A percentile compares a stretch with the other conserved stretches of the same genome.
Conservation (phyloP, 2,329 filamentous ascomycete species). For the Zymoseptoria pseudotritici region DNA sequence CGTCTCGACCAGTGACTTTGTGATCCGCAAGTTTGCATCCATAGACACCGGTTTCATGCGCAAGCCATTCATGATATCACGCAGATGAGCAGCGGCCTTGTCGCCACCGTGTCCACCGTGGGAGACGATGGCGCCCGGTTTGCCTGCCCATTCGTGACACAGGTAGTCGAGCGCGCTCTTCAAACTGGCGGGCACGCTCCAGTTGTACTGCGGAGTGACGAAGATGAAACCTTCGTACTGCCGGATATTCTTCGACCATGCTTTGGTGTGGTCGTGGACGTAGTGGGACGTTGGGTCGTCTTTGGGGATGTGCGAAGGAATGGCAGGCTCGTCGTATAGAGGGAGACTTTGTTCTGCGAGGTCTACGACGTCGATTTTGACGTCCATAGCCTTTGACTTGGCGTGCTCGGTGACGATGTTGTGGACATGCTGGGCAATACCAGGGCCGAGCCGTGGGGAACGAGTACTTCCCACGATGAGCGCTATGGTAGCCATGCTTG, state of each 20-base stretch:
- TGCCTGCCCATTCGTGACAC: conserved; percentile 51
- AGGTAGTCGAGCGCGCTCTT: conserved; percentile 60
- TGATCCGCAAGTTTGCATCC: not conserved
- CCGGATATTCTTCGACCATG: conserved; percentile 41
- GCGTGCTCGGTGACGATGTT: not conserved
- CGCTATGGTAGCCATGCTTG: not conserved
- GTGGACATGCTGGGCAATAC: not conserved
- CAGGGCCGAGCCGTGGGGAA: not conserved
- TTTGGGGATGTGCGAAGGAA: conserved; percentile 28
- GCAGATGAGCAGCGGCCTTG: conserved; percentile 2
- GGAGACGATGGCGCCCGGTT: conserved; percentile 47
- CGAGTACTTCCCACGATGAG: not conserved
- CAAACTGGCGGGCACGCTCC: conserved; percentile 44
- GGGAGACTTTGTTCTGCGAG: conserved; percentile 38
- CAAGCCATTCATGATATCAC: not conserved
- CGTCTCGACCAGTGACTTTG: not conserved
- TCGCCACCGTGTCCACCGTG: conserved; percentile 45
- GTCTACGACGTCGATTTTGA: conserved; percentile 25
- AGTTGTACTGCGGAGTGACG: conserved; percentile 52
- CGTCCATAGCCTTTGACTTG: not conserved
- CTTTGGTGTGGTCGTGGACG: conserved; percentile 36
- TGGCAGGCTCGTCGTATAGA: conserved; percentile 38
- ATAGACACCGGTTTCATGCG: not conserved
- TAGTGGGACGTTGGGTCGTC: conserved; percentile 23
- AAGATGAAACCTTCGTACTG: conserved; percentile 43